phyloP scores from a whole-genome alignment of 2,329 filamentous ascomycete genomes.

The Exophiala calicioides region DNA sequence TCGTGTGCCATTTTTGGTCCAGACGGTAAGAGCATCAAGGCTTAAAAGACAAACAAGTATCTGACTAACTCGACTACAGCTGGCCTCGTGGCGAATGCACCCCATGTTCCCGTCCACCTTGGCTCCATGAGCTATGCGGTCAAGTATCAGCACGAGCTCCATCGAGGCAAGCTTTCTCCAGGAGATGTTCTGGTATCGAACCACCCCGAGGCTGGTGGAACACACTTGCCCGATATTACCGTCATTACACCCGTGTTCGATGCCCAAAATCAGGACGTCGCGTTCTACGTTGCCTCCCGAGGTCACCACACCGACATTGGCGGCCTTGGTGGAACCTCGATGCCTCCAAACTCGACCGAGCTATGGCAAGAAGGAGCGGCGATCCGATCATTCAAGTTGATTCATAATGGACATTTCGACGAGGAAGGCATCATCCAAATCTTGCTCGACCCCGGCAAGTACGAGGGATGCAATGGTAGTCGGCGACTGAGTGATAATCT shows the following conservation, averaged over 20 bases:
- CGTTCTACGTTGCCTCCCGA: conserved; percentile 76
- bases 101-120: conserved; percentile 77
- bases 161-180: conserved; percentile 68
- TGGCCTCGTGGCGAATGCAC: conserved; percentile 70
- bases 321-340: conserved; percentile 35
- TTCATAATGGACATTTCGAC: conserved; percentile 39
- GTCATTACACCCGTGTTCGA: conserved; percentile 74
- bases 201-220: conserved; percentile 76
- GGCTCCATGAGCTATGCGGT: conserved; percentile 86
- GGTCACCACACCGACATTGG: conserved; percentile 71
- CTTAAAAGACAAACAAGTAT: too few relatives aligned
- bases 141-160: conserved; percentile 73
- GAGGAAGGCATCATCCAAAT: conserved; percentile 37
- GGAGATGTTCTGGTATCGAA: conserved; percentile 80
- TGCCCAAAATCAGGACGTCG: conserved; percentile 61
- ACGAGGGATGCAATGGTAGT: conserved; percentile 16
- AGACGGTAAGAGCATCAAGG: too few relatives aligned
- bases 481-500: conserved; percentile 45
- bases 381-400: conserved; percentile 43
- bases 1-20: conserved; percentile 80
- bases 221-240: conserved; percentile 77
- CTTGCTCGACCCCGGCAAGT: conserved; percentile 29
- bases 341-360: conserved; percentile 48
- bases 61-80: too few relatives aligned
- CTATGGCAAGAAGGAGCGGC: conserved; percentile 52